Conservation (phyloP, 805 yeast species). For the Candida stauntonica region DNA sequence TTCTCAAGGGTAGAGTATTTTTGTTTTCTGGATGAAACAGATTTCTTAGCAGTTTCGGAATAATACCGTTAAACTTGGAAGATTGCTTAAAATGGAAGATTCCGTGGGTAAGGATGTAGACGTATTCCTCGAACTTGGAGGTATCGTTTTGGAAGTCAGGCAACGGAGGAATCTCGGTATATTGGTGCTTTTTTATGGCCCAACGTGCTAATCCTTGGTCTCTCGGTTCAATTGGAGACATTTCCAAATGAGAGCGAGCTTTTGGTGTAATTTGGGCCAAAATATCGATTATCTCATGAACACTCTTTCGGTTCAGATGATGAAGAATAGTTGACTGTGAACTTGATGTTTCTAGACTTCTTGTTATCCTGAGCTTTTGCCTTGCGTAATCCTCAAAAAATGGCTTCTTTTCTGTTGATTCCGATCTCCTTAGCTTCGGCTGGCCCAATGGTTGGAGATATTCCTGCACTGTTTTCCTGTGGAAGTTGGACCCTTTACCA, state of each 20-base stretch:
- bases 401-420: slow-evolving; percentile 4
- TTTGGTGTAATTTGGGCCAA: slow-evolving; percentile 25
- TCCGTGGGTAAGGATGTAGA: slow-evolving; percentile 35
- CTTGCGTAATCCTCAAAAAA: slow-evolving; percentile 20
- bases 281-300: slow-evolving; percentile 22
- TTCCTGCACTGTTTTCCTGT: slow-evolving; percentile 26
- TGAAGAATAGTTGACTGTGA: slow-evolving; percentile 13
- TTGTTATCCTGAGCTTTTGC: slow-evolving; percentile 1
- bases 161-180: slow-evolving; percentile 33
- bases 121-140: slow-evolving; percentile 28
- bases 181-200: slow-evolving; percentile 20
- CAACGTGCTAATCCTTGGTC: not conserved
- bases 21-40: slow-evolving; percentile 37
- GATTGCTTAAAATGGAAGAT: slow-evolving; percentile 33
- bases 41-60: slow-evolving; percentile 34
- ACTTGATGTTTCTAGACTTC: slow-evolving; percentile 7
- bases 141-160: slow-evolving; percentile 30
- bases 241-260: slow-evolving; percentile 12
- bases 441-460: slow-evolving; percentile 27
- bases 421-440: slow-evolving; percentile 26
- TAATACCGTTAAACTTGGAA: slow-evolving; percentile 34
- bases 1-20: slow-evolving; percentile 29
- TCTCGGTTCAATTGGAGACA: slow-evolving; percentile 13
- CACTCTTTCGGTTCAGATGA: slow-evolving; percentile 18
- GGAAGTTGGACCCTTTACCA: slow-evolving; percentile 30